Conservation (phyloP, 805 yeast genomes). For the Teunomyces atbi region DNA sequence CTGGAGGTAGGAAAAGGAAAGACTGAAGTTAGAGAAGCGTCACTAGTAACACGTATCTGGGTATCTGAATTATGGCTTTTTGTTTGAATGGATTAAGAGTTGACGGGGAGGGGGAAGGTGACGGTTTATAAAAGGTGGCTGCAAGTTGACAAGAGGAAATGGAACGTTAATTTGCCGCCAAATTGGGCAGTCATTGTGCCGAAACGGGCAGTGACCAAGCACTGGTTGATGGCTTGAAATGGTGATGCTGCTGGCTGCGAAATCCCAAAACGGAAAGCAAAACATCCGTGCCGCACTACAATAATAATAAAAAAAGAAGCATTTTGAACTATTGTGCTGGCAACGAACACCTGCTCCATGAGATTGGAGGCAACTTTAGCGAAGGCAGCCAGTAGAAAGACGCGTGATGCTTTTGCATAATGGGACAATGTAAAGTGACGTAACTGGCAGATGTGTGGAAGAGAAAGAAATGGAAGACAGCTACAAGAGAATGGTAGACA, state of each 20-base stretch:
- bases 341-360: neutral
- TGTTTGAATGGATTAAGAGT: neutral
- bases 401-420: too few species aligned
- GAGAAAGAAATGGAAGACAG: too few species aligned
- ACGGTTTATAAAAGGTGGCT: neutral
- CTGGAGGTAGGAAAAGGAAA: constrained; percentile 19
- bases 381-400: too few species aligned
- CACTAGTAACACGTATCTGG: constrained; percentile 2
- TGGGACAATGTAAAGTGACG: too few species aligned
- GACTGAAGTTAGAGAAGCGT: constrained; percentile 13
- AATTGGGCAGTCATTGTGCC: neutral
- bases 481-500: too few species aligned
- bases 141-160: too few species aligned
- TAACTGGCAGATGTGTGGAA: too few species aligned
- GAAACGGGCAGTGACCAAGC: neutral
- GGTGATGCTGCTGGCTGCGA: constrained; percentile 12
- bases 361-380: neutral
- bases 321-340: neutral
- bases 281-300: constrained; percentile 2
- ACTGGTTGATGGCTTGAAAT: neutral
- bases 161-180: neutral
- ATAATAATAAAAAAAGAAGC: neutral
- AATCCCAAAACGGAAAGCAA: constrained; percentile 5
- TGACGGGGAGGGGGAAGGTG: neutral
- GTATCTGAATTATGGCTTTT: neutral